Base-by-base conservation (phyloP, 805 yeast species). In the Teunomyces panamensis region DNA sequence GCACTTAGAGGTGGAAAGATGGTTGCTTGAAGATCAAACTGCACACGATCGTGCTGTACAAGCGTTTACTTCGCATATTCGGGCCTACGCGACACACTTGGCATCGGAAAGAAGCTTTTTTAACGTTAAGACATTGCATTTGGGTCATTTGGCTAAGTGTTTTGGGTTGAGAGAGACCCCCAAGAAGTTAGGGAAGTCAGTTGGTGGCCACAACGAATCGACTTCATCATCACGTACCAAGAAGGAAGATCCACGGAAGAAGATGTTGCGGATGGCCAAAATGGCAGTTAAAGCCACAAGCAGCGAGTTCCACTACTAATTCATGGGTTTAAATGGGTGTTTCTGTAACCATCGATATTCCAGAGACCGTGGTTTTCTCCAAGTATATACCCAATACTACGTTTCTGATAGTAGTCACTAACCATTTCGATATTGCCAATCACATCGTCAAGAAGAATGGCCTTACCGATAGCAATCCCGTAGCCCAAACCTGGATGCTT, bases 91-190 rank as follows among this genome's bases (percentile, higher is more conserved):
- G 5, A 94, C 99, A 0, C 99, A 94, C 71, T 78, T 90, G 48
- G 73, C 91, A 0, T 58, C 82, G 1, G 99, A 94, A 65, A 80
- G 91, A 61, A 79, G 76, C 43, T 81, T 78, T 53, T 94, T 94
- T 74, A 90, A 89, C 60, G 84, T 94, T 29, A 87, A 87, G 56
- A 68, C 77, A 30, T 71, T 95, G 49, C 99, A 94, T 75, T 72
- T 95, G 55, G 99, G 99, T 27, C 99, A 94, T 72, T 72, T 95
- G 58, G 97, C 98, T 16, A 94, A 94, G 64, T 79, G 94, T 53
- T 95, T 95, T 66, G 99, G 92, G 2, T 73, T 94, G 45, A 82
- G 99, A 67, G 99, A 94, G 58, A 85, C 96, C 6, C 99, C 99
- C 27, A 89, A 87, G 71, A 81, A 80, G 56, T 73, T 87, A 60